These are phyloP conservation scores for Sclerotinia glacialis DNA, from an alignment of 2,329 filamentous ascomycete species.

Conservation along the genomic window DNA sequence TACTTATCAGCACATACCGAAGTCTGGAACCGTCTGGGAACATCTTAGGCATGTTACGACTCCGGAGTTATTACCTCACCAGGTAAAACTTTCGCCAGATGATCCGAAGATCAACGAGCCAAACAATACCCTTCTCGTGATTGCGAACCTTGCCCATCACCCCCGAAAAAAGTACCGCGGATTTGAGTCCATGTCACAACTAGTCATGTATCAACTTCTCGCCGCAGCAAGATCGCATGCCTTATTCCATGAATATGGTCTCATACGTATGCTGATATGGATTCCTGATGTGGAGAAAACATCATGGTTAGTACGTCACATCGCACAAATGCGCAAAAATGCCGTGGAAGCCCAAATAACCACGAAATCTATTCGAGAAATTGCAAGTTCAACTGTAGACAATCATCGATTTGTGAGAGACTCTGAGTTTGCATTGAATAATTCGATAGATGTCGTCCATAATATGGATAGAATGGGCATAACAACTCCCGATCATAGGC, in stretches of 20 bases:
- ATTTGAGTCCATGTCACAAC: constrained; percentile 55
- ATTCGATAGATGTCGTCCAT: constrained; percentile 42
- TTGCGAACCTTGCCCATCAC: constrained; percentile 61
- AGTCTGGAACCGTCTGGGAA: constrained; percentile 58
- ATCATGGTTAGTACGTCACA: constrained; percentile 57
- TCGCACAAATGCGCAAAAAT: constrained; percentile 54
- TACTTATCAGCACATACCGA: constrained; percentile 50
- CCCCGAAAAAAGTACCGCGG: constrained; percentile 50
- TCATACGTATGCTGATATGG: constrained; percentile 78
- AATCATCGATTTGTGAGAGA: constrained; percentile 42
- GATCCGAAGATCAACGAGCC: constrained; percentile 44
- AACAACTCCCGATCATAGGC: constrained; percentile 47
- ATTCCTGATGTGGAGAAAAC: constrained; percentile 58
- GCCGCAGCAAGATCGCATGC: constrained; percentile 54
- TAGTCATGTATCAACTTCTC: constrained; percentile 62
- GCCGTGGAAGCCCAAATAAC: constrained; percentile 59
- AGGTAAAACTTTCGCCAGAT: constrained; percentile 43
- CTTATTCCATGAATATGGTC: constrained; percentile 72
- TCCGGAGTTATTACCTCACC: constrained; percentile 53
- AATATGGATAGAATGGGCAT: constrained; percentile 49
- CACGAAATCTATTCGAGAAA: constrained; percentile 58
- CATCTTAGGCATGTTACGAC: constrained; percentile 56
- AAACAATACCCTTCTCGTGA: constrained; percentile 73
- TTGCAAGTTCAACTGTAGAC: constrained; percentile 46
- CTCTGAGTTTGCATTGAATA: constrained; percentile 48